A percentile compares a stretch with the other conserved stretches of the same genome.
These are phyloP conservation scores for Neofusicoccum umdonicola DNA, from an alignment of 2,329 filamentous ascomycete species.

Conservation along the genomic window DNA sequence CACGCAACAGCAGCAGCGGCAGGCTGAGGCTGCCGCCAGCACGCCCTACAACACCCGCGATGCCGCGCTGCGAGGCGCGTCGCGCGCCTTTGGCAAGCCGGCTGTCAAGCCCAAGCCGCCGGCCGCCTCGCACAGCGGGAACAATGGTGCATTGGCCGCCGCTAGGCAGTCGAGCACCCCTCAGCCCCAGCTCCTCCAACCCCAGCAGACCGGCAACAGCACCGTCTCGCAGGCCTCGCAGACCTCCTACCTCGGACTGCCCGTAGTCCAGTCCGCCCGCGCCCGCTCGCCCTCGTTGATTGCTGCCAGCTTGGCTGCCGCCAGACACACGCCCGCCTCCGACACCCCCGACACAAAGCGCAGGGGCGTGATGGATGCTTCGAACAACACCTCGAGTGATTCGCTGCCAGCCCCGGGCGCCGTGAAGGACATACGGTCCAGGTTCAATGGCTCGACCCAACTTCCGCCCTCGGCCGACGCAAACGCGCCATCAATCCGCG, in stretches of 20 bases:
- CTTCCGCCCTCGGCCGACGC: background rate
- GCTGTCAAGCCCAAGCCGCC: conserved; percentile 40
- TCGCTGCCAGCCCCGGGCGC: background rate
- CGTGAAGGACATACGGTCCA: background rate
- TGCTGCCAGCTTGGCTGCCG: conserved; percentile 62
- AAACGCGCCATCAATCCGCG: background rate
- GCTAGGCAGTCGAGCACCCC: conserved; percentile 26
- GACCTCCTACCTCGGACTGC: conserved; percentile 26
- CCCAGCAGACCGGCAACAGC: conserved; percentile 14
- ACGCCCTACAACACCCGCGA: conserved; percentile 38
- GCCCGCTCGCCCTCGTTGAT: conserved; percentile 59
- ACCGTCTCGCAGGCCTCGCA: background rate
- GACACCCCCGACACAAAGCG: background rate
- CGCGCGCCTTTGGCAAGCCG: conserved; percentile 48
- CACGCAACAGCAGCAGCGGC: conserved; percentile 32
- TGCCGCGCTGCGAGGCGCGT: conserved; percentile 51
- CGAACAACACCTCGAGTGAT: background rate
- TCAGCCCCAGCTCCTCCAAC: conserved; percentile 8
- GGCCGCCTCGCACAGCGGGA: conserved; percentile 38
- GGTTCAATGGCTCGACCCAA: background rate
- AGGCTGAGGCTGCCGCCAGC: conserved; percentile 34
- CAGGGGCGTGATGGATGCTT: background rate
- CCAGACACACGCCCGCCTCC: conserved; percentile 53
- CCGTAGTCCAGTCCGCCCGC: conserved; percentile 28
- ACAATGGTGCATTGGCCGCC: conserved; percentile 46